Evolutionary conservation across 805 yeast genomes (phyloP).

Genomic region (Sungouiella thailandica): DNA sequence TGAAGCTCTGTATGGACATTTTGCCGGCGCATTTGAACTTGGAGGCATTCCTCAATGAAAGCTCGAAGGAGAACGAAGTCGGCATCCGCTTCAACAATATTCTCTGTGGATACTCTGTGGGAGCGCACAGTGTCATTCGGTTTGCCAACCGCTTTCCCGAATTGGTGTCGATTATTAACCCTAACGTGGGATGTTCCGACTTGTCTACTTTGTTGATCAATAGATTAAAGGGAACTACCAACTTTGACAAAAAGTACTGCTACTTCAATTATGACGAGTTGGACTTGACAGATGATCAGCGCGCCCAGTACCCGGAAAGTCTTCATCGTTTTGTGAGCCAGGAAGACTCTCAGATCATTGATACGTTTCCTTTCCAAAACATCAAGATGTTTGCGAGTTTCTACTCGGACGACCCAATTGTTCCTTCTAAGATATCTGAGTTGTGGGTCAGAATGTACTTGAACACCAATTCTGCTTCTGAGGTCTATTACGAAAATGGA

Average conservation of each 20-base stretch:
- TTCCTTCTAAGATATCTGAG: constrained; percentile 28
- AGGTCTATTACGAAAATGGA: constrained; percentile 24
- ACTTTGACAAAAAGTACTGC: constrained; percentile 26
- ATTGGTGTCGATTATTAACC: constrained; percentile 37
- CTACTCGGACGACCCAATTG: constrained; percentile 32
- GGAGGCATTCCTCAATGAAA: constrained; percentile 19
- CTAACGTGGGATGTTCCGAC: constrained; percentile 48
- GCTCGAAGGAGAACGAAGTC: constrained; percentile 14
- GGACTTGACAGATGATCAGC: constrained; percentile 23
- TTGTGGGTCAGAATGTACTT: constrained; percentile 29
- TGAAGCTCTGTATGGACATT: constrained; percentile 38
- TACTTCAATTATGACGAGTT: constrained; percentile 32
- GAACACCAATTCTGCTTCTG: constrained; percentile 21
- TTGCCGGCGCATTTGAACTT: constrained; percentile 38
- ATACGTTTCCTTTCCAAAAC: constrained; percentile 26
- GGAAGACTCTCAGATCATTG: constrained; percentile 29
- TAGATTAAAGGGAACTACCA: constrained; percentile 26
- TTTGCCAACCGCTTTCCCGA: constrained; percentile 36
- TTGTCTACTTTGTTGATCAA: constrained; percentile 40
- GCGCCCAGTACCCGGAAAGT: constrained; percentile 25
- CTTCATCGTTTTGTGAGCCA: constrained; percentile 26
- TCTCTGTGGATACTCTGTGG: constrained; percentile 49
- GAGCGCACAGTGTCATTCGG: constrained; percentile 53
- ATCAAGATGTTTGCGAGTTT: constrained; percentile 33
- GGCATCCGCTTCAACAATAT: constrained; percentile 30